Evolutionary conservation across 345 rosid genomes (phyloP).

Genomic region (Acer saccharum): DNA sequence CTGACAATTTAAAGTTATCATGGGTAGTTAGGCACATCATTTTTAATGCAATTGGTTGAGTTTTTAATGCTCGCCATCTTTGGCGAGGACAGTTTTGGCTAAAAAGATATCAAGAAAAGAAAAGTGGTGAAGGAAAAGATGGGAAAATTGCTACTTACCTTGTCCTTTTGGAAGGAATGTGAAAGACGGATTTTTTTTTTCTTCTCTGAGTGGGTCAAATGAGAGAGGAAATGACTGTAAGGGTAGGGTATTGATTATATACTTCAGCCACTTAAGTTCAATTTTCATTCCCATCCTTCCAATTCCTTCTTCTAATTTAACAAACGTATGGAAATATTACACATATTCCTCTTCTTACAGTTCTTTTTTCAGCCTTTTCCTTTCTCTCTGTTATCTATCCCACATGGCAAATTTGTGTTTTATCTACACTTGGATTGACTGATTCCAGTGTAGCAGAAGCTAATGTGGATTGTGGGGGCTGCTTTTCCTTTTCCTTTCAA

Average conservation of each 20-base stretch:
- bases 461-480: background rate
- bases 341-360: background rate
- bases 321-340: too few species aligned
- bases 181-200: background rate
- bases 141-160: background rate
- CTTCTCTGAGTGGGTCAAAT: background rate
- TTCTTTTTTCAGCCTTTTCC: background rate
- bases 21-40: background rate
- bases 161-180: background rate
- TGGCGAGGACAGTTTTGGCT: background rate
- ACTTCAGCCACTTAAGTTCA: background rate
- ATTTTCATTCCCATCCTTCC: background rate
- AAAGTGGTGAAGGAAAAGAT: background rate
- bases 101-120: background rate
- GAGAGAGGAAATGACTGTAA: background rate
- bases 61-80: background rate
- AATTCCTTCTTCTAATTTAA: background rate
- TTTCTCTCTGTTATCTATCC: background rate
- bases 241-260: background rate
- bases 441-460: background rate
- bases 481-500: slow-evolving; percentile 7
- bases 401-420: background rate
- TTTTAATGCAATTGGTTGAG: background rate
- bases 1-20: background rate
- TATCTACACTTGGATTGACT: background rate